Base-by-base conservation (phyloP, 495 filamentous ascomycete genomes). In the Penicillium cataractarum region DNA sequence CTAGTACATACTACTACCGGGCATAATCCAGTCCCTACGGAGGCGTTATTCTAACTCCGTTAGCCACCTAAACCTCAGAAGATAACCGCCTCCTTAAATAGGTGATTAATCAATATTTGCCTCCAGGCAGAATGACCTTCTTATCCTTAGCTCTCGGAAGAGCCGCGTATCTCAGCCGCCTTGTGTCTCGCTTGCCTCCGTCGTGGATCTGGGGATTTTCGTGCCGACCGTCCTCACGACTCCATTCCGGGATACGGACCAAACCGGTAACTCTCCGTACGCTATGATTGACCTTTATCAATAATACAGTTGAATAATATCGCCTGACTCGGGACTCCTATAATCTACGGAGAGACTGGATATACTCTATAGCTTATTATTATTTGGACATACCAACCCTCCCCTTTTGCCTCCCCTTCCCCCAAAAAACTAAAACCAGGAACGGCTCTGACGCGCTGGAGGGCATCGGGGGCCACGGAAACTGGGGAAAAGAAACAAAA, bases 141-240 rank as follows among this genome's bases (percentile, higher is more conserved):
- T n/a, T 50, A 8, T 50, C 4, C 26, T 29, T 29, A 15, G 24
- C 46, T 50, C 46, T 50, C 46, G 46, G 46, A 50, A 50, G 46
- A 50, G 46, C 46, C 46, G 46, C 46, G 46, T 13, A 50, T 50
- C 24, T 50, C 46, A 50, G 46, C 46, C 46, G 24, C 46, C 46
- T 24, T 24, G 13, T 29, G 46, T 50, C 46, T 50, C 46, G 46
- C 46, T 29, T 50, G 42, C 46, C 46, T 15, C 22, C 15, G 15
- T n/a, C 22, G 13, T 50, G 46, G 26, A 50, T 29, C 46, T 29
- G 46, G 21, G 46, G 46, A 50, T 50, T 29, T n/a, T 29, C 24
- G 42, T 29, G 29, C 15, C 12, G 29, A 29, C 61, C 49, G 50
- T 62, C n/a, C n/a, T n/a, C n/a, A n/a, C 37, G 29, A 44, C 31